A percentile compares a stretch with the other conserved stretches of the same genome.
Conservation (phyloP, 2,329 filamentous ascomycete species). For the Cercospora janseana region DNA sequence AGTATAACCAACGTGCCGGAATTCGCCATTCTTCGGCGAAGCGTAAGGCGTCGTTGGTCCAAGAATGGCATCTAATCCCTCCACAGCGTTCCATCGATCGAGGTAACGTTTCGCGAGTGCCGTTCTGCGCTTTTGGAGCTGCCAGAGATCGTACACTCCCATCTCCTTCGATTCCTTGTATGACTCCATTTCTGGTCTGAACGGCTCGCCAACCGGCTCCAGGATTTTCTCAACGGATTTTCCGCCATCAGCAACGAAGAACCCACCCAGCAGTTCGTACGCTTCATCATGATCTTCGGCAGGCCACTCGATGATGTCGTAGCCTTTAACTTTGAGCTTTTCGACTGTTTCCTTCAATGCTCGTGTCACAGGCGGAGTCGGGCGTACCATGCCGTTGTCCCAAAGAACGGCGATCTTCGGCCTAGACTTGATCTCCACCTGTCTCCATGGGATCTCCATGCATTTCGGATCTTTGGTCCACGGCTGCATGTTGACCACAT, state of each 20-base stretch:
- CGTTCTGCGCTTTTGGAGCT: constrained; percentile 49
- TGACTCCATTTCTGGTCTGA: constrained; percentile 50
- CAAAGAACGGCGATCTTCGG: constrained; percentile 61
- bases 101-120: constrained; percentile 44
- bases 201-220: constrained; percentile 44
- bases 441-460: constrained; percentile 55
- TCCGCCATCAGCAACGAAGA: constrained; percentile 55
- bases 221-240: constrained; percentile 47
- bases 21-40: constrained; percentile 43
- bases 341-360: constrained; percentile 57
- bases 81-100: constrained; percentile 45
- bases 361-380: constrained; percentile 58
- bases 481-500: constrained; percentile 46
- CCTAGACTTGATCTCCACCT: constrained; percentile 45
- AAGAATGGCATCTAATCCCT: constrained; percentile 48
- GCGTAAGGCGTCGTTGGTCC: constrained; percentile 48
- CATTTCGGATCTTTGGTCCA: constrained; percentile 55
- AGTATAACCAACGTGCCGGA: constrained; percentile 46
- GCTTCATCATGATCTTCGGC: constrained; percentile 54
- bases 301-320: constrained; percentile 59
- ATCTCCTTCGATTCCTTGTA: constrained; percentile 48
- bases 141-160: constrained; percentile 48
- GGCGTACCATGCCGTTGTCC: constrained; percentile 59
- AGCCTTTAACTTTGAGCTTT: constrained; percentile 51
- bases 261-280: constrained; percentile 48